Percentiles rank a stretch among this genome's conserved stretches.
These are phyloP conservation scores for Rhodotorula glutinis DNA, from an alignment of 1,284 basidiomycete species.

Conservation along the genomic window DNA sequence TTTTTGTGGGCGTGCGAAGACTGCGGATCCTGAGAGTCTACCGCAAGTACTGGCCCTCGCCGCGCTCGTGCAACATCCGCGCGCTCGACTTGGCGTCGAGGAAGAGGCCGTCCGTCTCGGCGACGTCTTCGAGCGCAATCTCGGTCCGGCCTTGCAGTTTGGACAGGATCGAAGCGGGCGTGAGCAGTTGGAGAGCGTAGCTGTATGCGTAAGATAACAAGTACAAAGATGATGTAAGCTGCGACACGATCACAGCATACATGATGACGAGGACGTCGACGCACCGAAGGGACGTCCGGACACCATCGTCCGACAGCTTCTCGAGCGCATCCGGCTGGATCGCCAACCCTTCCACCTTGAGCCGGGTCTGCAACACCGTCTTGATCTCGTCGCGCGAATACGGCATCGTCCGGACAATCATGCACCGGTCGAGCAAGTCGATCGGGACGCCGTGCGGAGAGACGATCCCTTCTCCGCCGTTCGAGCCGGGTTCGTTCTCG, in stretches of 20 bases:
- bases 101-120: conserved; percentile 81
- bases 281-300: conserved; percentile 75
- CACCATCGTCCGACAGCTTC: conserved; percentile 76
- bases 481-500: conserved; percentile 51
- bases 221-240: not conserved
- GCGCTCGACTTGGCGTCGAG: conserved; percentile 71
- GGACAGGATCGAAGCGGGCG: conserved; percentile 86
- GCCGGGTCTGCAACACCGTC: conserved; percentile 79
- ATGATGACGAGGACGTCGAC: conserved; percentile 62
- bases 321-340: conserved; percentile 75
- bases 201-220: conserved; percentile 53
- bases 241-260: no score
- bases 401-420: conserved; percentile 89
- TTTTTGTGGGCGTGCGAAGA: no score
- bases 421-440: conserved; percentile 90
- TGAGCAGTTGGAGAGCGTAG: conserved; percentile 86
- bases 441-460: conserved; percentile 92
- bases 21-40: no score
- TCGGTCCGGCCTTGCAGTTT: conserved; percentile 70
- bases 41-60: conserved; percentile 37
- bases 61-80: conserved; percentile 22
- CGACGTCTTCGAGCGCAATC: conserved; percentile 80
- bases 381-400: conserved; percentile 83
- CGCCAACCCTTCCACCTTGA: conserved; percentile 78
- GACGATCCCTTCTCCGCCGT: conserved; percentile 66